Evolutionary conservation across 75 land plant species (phyloP).

Genomic region (Cryptomeria japonica): DNA sequence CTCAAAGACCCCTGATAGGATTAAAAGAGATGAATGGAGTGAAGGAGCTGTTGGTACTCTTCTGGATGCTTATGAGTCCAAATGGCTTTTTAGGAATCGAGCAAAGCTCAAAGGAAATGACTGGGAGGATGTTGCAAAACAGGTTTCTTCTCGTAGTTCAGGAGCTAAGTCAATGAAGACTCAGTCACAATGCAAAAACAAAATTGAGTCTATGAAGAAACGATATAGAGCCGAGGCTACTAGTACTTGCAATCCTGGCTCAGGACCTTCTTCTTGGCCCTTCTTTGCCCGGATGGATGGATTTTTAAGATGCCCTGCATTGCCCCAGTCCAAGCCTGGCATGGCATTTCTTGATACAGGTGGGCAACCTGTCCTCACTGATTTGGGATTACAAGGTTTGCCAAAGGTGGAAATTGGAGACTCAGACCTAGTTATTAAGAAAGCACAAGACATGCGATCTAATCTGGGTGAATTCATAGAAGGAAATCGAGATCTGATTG

Average conservation of each 20-base stretch:
- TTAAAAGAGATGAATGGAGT: slow-evolving; percentile 60
- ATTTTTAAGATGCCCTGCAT: slow-evolving; percentile 18
- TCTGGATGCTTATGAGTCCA: slow-evolving; percentile 51
- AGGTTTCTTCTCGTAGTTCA: slow-evolving; percentile 35
- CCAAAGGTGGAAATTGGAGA: slow-evolving; percentile 20
- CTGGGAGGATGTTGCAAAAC: slow-evolving; percentile 59
- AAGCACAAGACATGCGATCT: neutral
- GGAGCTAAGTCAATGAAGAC: slow-evolving; percentile 37
- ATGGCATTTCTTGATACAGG: slow-evolving; percentile 3
- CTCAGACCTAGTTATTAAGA: slow-evolving; percentile 4
- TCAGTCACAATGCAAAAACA: slow-evolving; percentile 59
- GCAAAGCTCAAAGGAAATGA: slow-evolving; percentile 57
- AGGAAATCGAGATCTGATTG: neutral
- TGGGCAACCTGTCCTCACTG: slow-evolving; percentile 12
- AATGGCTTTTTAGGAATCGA: slow-evolving; percentile 47
- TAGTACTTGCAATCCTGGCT: slow-evolving; percentile 1
- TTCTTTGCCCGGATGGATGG: slow-evolving; percentile 32
- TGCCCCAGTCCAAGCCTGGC: slow-evolving; percentile 15
- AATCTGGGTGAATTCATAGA: slow-evolving; percentile 10
- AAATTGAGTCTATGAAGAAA: slow-evolving; percentile 69
- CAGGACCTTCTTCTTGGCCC: slow-evolving; percentile 31
- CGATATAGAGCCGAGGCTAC: slow-evolving; percentile 48
- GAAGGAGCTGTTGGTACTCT: slow-evolving; percentile 46
- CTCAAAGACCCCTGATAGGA: slow-evolving; percentile 13
- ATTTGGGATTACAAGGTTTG: slow-evolving; percentile 19